Evolutionary conservation across 768 basidiomycete genomes (phyloP), one percentile per base, ranked within the genome.

Genomic region (Podaxis pistillaris): DNA sequence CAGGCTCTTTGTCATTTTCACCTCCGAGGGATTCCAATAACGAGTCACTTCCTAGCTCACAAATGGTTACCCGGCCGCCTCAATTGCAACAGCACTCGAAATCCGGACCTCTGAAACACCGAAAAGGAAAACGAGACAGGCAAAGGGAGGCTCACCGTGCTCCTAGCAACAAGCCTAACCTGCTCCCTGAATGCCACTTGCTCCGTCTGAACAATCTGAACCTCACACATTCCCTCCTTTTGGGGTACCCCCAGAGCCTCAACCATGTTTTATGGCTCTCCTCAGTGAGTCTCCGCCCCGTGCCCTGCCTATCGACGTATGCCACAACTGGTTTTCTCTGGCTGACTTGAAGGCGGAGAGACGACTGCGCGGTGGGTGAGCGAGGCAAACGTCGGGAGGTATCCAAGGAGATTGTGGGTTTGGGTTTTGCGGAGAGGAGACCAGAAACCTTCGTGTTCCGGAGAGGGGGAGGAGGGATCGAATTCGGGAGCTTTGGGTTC

Each of bases 251-350:
- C 57, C 36, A 74, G 62, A 30, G 69, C 69, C 44, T 70, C 66
- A 51, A 71, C 55, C 19, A 72, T 63, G 11, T 63, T 53, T 66
- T 50, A 60, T 71, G 70, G 58, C 66, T 66, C 33, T 68, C 66
- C 7, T 65, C 63, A 6, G 56, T 64, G n/a, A 73, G 58, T 33
- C 68, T 68, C 22, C 65, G 58, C 26, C 66, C 64, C 6, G 66
- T 64, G 1, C 51, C 63, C 70, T 91, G 89, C n/a, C 88, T 77
- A 46, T 84, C 85, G 57, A 90, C 78, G 63, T 90, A 90, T 1
- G 86, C 86, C 55, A 78, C 76, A 0, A 78, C 37, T 1, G 78
- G 76, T 19, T 41, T 65, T 68, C 1, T 65, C 65, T 1, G 46
- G 53, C 8, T 15, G 22, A 15, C 38, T 52, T 12, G 8, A 36